A percentile compares a stretch with the other conserved stretches of the same genome.
These are phyloP conservation scores for Steccherinum ochraceum DNA, from an alignment of 768 basidiomycete species.

Conservation along the genomic window DNA sequence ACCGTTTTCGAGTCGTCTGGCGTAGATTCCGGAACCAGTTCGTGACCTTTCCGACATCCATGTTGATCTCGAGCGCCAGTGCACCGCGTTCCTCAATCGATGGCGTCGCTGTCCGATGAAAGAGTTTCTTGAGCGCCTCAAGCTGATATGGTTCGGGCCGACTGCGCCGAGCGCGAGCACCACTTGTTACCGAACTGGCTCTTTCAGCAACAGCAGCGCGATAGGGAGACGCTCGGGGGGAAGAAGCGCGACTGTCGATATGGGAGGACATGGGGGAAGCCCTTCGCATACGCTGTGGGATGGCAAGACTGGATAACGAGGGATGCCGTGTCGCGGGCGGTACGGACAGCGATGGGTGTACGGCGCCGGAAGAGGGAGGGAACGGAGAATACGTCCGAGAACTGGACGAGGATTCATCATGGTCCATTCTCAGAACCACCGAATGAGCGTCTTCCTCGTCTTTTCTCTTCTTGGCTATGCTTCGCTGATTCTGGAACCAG, in stretches of 20 bases:
- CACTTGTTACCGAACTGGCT: slow-evolving; percentile 8
- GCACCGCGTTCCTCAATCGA: slow-evolving; percentile 75
- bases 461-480: slow-evolving; percentile 64
- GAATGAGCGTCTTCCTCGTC: slow-evolving; percentile 44
- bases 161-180: slow-evolving; percentile 58
- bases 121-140: slow-evolving; percentile 65
- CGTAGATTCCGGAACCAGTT: slow-evolving; percentile 87
- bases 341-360: slow-evolving; percentile 25
- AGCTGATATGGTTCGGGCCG: slow-evolving; percentile 78
- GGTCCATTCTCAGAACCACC: slow-evolving; percentile 19
- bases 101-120: slow-evolving; percentile 61
- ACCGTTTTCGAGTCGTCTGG: slow-evolving; percentile 72
- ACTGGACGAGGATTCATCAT: slow-evolving; percentile 14
- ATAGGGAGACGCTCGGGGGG: slow-evolving; percentile 22
- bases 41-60: slow-evolving; percentile 82
- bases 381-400: slow-evolving; percentile 22
- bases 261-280: slow-evolving; percentile 22
- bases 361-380: slow-evolving; percentile 21
- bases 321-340: slow-evolving; percentile 44
- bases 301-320: slow-evolving; percentile 30
- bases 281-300: slow-evolving; percentile 30
- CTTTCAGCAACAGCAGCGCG: slow-evolving; percentile 11
- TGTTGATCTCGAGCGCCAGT: slow-evolving; percentile 71
- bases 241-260: slow-evolving; percentile 17
- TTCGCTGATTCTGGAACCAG: slow-evolving; percentile 86